Evolutionary conservation across 805 yeast species (phyloP).

Genomic region (Nakazawaea siamensis): DNA sequence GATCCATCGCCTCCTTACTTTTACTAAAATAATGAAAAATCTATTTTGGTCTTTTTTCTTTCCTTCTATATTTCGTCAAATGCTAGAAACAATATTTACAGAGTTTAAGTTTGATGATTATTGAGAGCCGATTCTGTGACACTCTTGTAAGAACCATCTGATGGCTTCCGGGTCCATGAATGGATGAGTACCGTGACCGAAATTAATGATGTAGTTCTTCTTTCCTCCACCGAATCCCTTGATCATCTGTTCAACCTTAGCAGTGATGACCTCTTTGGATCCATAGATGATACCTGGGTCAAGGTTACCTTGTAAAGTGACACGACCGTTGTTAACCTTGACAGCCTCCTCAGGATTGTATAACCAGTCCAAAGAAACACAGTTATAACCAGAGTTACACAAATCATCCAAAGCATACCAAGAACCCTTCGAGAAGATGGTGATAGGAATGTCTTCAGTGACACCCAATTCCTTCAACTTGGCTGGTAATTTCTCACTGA

Average conservation of each 20-base stretch:
- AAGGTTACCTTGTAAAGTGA: constrained; percentile 85
- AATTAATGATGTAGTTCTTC: constrained; percentile 83
- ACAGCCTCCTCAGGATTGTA: constrained; percentile 83
- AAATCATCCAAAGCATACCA: constrained; percentile 92
- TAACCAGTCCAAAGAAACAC: constrained; percentile 91
- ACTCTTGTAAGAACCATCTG: constrained; percentile 76
- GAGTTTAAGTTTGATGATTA: too few relatives aligned
- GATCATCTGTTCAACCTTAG: constrained; percentile 83
- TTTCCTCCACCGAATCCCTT: constrained; percentile 91
- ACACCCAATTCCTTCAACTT: constrained; percentile 69
- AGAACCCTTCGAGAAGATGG: constrained; percentile 92
- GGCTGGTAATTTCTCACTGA: constrained; percentile 56
- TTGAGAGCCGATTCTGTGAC: constrained; percentile 67
- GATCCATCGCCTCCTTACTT: background rate
- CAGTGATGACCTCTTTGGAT: constrained; percentile 66
- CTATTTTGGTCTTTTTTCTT: too few relatives aligned
- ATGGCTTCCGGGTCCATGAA: constrained; percentile 92
- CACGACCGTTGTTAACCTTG: constrained; percentile 62
- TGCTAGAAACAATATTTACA: too few relatives aligned
- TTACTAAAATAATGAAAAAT: too few relatives aligned
- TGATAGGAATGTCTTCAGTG: constrained; percentile 68
- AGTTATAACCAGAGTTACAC: constrained; percentile 73
- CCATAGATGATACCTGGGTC: constrained; percentile 97
- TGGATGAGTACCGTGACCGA: constrained; percentile 98
- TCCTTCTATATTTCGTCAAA: too few relatives aligned